A percentile compares a stretch with the other conserved stretches of the same genome.
phyloP scores from a whole-genome alignment of 164 flowering plant species.

The Pachysandra terminalis region DNA sequence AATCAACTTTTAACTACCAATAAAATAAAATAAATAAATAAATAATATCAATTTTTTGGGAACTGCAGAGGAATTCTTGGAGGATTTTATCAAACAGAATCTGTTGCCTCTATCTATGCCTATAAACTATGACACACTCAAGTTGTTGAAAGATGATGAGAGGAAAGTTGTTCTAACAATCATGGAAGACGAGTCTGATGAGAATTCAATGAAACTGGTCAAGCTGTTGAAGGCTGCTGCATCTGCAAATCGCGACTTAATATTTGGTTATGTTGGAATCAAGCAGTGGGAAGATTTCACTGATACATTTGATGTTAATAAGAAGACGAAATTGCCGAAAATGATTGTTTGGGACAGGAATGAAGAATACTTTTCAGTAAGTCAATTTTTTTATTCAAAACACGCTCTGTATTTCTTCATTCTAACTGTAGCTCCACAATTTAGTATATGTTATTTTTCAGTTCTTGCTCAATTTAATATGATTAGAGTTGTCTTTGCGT shows the following conservation, averaged over 20 bases:
- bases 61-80: conserved; percentile 70
- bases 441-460: not conserved
- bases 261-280: conserved; percentile 83
- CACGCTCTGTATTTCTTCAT: not conserved
- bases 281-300: conserved; percentile 75
- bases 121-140: conserved; percentile 70
- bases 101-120: conserved; percentile 69
- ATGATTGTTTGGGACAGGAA: conserved; percentile 91
- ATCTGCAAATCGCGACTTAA: conserved; percentile 83
- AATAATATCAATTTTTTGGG: too few relatives aligned
- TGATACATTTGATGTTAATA: conserved; percentile 62
- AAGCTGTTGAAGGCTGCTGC: conserved; percentile 86
- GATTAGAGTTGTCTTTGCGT: not conserved
- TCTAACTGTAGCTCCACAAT: not conserved
- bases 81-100: conserved; percentile 72
- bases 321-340: conserved; percentile 68
- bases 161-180: conserved; percentile 79
- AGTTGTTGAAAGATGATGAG: conserved; percentile 67
- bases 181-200: conserved; percentile 69
- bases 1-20: too few relatives aligned
- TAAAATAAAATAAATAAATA: too few relatives aligned
- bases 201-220: conserved; percentile 51
- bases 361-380: conserved; percentile 75
- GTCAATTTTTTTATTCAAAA: conserved; percentile 19
- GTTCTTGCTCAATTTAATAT: not conserved